phyloP scores from a whole-genome alignment of 23 red algal genomes.

The Gracilaria gracilis region DNA sequence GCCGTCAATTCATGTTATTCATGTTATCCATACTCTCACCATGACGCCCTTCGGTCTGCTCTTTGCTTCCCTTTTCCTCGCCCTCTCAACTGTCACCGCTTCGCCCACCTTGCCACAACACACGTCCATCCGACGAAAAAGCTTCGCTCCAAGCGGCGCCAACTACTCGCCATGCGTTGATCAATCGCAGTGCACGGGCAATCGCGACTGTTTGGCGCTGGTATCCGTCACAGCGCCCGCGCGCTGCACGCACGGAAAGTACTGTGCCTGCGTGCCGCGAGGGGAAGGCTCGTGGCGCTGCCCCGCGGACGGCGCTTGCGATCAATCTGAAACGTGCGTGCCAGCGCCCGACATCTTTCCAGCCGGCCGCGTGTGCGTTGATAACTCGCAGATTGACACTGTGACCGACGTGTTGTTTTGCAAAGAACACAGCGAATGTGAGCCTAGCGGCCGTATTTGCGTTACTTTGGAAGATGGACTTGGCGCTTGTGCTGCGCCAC shows the following conservation, averaged over 20 bases:
- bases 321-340: neutral
- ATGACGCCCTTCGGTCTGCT: too few species aligned
- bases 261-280: constrained; percentile 16
- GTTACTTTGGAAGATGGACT: neutral
- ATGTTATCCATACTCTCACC: too few species aligned
- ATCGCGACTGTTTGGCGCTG: neutral
- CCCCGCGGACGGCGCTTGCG: neutral
- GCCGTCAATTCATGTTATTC: too few species aligned
- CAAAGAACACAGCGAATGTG: neutral
- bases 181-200: neutral
- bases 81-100: too few species aligned
- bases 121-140: neutral
- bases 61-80: too few species aligned
- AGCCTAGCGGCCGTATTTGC: neutral
- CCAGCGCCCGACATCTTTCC: neutral
- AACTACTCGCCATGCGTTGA: neutral
- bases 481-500: neutral
- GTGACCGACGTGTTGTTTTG: neutral
- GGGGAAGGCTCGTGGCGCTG: constrained; percentile 10
- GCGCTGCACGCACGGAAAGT: neutral
- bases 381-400: neutral
- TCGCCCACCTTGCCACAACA: too few species aligned
- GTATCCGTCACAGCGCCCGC: neutral
- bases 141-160: neutral
- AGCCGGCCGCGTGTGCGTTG: neutral